Base-by-base conservation (phyloP, 805 yeast species). In the Starmerella roubikii region DNA sequence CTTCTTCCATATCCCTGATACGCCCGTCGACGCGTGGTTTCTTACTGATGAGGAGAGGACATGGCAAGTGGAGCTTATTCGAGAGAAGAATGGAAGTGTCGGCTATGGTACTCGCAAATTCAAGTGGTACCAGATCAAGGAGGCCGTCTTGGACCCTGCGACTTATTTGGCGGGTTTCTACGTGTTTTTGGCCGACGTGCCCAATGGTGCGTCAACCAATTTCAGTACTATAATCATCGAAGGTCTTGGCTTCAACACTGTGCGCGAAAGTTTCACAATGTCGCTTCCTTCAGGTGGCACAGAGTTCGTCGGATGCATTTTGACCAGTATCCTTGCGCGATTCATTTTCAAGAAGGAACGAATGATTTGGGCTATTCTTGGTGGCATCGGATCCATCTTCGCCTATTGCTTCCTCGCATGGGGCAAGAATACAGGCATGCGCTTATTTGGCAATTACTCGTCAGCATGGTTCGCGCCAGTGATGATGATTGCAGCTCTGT, bases 61-160 rank as follows among this genome's bases (percentile, higher is more conserved):
- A 17, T 55, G 64, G 52, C 67, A 68, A 31, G 71, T 72, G 27
- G 71, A 66, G 54, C 65, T 76, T 47, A 71, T 70, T 45, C 68
- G 75, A 47, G 49, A 47, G 17, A 73, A 69, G 56, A 71, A 67
- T 48, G 76, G 68, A 46, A 17, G 31, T 16, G 24, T 13, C 3
- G 82, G 80, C 34, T 68, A 69, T 52, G 77, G 78, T 40, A 70
- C 66, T 47, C 66, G 59, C 47, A 57, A 62, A 32, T 71, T 74
- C 65, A 74, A 74, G 50, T 59, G 58, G 63, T 54, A 64, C 38
- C 82, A 77, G 53, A 58, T 72, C 31, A 56, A 52, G 18, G 78
- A 75, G 51, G 69, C 72, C 10, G 38, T 72, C 24, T 48, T 50
- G 10, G 82, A 76, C 48, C 40, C 57, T 34, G 67, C 69, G 49